A percentile compares a stretch with the other conserved stretches of the same genome.
Evolutionary conservation across 495 filamentous ascomycete genomes (phyloP).

Genomic region (Penicillium canescens): DNA sequence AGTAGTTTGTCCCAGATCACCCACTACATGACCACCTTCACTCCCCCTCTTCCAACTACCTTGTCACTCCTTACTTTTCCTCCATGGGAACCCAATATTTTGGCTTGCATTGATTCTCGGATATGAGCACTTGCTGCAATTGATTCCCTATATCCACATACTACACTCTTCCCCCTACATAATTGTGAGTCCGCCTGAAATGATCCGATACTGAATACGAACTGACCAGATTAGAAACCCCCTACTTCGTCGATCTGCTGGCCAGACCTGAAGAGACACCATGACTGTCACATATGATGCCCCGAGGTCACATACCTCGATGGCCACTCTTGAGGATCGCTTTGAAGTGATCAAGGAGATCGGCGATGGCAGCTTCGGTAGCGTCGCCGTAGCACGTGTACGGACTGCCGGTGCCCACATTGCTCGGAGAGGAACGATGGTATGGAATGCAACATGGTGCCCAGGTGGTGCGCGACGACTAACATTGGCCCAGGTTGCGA

Average conservation of each 20-base stretch:
- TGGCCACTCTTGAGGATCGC: constrained; percentile 70
- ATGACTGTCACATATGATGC: constrained; percentile 72
- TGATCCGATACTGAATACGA: not conserved
- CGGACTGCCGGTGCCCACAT: constrained; percentile 85
- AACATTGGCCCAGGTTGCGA: constrained; percentile 73
- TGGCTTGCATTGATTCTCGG: constrained; percentile 9
- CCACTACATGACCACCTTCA: constrained; percentile 19
- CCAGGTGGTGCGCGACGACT: not conserved
- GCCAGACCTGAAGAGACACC: constrained; percentile 43
- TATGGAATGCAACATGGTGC: constrained; percentile 41
- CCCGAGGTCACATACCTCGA: constrained; percentile 51
- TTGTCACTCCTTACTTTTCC: constrained; percentile 30
- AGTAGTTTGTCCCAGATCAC: constrained; percentile 39
- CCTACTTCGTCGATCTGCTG: constrained; percentile 41
- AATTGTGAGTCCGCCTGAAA: constrained; percentile 13
- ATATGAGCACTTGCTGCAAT: constrained; percentile 24
- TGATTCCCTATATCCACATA: constrained; percentile 14
- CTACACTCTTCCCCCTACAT: constrained; percentile 25
- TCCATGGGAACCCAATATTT: constrained; percentile 9
- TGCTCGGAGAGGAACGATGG: constrained; percentile 88
- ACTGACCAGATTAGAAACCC: constrained; percentile 16
- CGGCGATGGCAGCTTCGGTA: constrained; percentile 98
- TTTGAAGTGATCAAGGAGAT: constrained; percentile 98
- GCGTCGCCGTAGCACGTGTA: constrained; percentile 87
- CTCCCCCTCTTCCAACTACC: constrained; percentile 26